Percentiles rank a stretch among this genome's conserved stretches.
phyloP scores from a whole-genome alignment of 73 alveolate genomes.

The Paramecium pentaurelia region DNA sequence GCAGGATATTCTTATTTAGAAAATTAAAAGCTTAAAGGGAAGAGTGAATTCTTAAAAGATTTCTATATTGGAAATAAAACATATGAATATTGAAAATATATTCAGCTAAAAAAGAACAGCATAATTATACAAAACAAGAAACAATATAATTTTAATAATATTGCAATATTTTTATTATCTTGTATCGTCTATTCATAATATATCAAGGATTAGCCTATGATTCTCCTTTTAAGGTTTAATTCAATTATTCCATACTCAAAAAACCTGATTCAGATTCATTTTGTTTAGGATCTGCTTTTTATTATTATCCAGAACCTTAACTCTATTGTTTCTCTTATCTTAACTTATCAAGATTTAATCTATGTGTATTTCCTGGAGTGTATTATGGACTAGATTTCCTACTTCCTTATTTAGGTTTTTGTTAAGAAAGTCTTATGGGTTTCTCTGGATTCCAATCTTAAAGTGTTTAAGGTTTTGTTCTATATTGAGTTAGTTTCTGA shows the following conservation, averaged over 20 bases:
- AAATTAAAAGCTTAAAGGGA: conserved; percentile 22
- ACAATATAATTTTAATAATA: neutral
- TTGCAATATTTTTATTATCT: neutral
- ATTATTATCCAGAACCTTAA: neutral
- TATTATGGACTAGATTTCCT: conserved; percentile 14
- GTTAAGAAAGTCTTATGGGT: neutral
- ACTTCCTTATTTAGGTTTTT: neutral
- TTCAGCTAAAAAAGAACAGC: neutral
- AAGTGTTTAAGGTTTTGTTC: neutral
- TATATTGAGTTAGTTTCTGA: neutral
- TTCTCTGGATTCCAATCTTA: neutral
- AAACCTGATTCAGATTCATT: neutral
- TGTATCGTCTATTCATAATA: neutral
- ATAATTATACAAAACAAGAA: neutral
- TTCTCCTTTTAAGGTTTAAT: neutral
- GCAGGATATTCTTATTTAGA: conserved; percentile 57
- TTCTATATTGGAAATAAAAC: conserved; percentile 56
- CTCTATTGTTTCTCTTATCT: neutral
- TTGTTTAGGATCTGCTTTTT: neutral
- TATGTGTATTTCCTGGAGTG: conserved; percentile 28
- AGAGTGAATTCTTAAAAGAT: conserved; percentile 52
- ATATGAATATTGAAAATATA: conserved; percentile 41
- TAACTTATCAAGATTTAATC: conserved; percentile 16
- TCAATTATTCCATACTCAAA: neutral
- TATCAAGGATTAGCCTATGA: neutral